Conservation (phyloP, 164 flowering plant genomes). For the Annona squamosa region DNA sequence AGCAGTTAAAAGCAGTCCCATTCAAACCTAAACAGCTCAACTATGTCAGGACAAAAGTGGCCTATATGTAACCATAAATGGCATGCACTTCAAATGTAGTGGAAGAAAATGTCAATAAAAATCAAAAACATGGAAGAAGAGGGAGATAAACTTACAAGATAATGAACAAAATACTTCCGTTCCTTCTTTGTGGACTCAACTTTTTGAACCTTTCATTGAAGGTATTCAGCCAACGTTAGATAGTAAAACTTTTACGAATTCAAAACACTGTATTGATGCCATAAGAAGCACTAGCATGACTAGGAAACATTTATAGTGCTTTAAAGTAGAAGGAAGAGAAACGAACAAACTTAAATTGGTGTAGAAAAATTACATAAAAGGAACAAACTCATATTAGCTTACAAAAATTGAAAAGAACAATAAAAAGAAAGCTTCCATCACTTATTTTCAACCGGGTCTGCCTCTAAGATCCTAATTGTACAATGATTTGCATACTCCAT, state of each 20-base stretch:
- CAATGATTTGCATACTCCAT: too few species aligned
- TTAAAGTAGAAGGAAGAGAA: neutral
- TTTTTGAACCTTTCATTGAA: constrained; percentile 57
- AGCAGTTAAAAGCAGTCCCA: neutral
- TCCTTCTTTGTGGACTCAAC: constrained; percentile 68
- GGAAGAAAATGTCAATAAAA: neutral
- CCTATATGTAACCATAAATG: neutral
- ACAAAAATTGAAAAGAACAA: neutral
- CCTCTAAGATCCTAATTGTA: too few species aligned
- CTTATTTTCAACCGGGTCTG: neutral
- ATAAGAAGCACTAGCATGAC: neutral
- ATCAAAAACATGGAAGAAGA: neutral
- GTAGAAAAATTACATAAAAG: neutral
- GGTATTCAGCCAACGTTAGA: neutral
- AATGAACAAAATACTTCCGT: constrained; percentile 82
- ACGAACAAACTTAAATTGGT: neutral
- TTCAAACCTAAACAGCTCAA: neutral
- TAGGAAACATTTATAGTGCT: neutral
- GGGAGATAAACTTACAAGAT: constrained; percentile 58
- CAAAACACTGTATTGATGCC: neutral
- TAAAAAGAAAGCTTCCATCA: neutral
- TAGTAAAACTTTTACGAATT: neutral
- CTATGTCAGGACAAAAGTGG: neutral
- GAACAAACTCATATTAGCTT: neutral
- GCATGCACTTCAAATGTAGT: neutral